These are phyloP conservation scores for Colletotrichum sp. DNA, from an alignment of 2,329 filamentous ascomycete species.

Conservation along the genomic window DNA sequence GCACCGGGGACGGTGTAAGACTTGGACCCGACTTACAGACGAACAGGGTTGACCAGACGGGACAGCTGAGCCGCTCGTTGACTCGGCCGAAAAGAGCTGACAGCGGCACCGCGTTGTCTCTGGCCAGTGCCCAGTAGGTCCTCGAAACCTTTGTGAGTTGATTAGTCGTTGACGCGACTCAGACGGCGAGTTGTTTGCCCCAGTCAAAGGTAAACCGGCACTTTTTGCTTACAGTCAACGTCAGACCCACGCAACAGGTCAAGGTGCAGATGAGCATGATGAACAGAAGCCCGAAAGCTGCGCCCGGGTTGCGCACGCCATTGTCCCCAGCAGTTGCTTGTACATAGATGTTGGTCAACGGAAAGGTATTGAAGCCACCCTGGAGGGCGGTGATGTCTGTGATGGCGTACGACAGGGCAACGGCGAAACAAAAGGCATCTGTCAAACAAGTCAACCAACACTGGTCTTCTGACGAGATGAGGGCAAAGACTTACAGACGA, in stretches of 20 bases:
- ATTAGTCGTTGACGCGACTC: background rate
- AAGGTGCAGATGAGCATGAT: conserved; percentile 57
- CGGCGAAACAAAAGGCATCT: conserved; percentile 58
- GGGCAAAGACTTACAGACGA: conserved; percentile 42
- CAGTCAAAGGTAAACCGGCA: background rate
- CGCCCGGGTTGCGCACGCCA: conserved; percentile 51
- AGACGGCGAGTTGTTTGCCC: background rate
- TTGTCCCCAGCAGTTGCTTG: conserved; percentile 53
- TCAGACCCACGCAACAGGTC: conserved; percentile 53
- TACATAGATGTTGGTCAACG: conserved; percentile 66
- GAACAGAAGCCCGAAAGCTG: conserved; percentile 61
- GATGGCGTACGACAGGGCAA: conserved; percentile 58
- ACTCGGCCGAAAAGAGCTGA: conserved; percentile 36
- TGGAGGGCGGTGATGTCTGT: conserved; percentile 59
- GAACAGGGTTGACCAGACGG: conserved; percentile 62
- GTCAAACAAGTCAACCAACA: background rate
- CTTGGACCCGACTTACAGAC: conserved; percentile 34
- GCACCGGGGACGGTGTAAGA: background rate
- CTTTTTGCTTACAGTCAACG: conserved; percentile 46
- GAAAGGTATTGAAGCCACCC: conserved; percentile 56
- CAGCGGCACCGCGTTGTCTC: conserved; percentile 66
- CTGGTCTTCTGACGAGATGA: background rate
- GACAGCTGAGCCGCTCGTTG: conserved; percentile 58
- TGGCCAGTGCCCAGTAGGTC: conserved; percentile 58
- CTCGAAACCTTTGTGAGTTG: conserved; percentile 22